Base-by-base conservation (phyloP, 1,284 basidiomycete species). In the Thecaphora thlaspeos region DNA sequence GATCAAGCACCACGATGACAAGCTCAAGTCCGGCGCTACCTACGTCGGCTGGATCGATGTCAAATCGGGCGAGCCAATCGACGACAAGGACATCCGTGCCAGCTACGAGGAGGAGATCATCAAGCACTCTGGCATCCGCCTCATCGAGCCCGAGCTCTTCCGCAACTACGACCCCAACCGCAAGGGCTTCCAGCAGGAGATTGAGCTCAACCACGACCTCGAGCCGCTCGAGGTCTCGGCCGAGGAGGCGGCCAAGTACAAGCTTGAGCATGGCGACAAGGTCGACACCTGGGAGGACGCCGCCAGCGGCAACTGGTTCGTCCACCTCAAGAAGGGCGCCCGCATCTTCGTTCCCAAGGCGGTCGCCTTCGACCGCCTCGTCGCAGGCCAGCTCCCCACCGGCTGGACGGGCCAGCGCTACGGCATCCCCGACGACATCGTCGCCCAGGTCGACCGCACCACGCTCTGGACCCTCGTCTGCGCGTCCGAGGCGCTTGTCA, bases 251-350 rank as follows among this genome's bases (percentile, higher is more conserved):
- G 83, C 88, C 68, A 93, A 91, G 77, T 97, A 95, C 86, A 94
- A 95, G 82, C 84, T 88, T 60, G 91, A 97, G 79, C 95, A 98
- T 76, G 91, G 90, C 56, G 91, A 94, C 73, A 94, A 92, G 78
- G 94, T 91, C 76, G 92, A 98, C 76, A 86, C 90, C 71, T 96
- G 92, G 91, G 87, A 86, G 9, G 88, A 88, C 70, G 88, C 89
- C 18, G 91, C 89, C 32, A 57, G 48, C 17, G 90, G 93, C 41
- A 61, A 61, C 76, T 96, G 89, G 89, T 91, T 90, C 71, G 91
- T 93, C 75, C 95, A 96, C 81, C 88, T 98, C 84, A 97, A 97
- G 87, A 95, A 93, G 82, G 95, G 94, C 51, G 92, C 94, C 12
- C 88, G 91, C 51, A 83, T 98, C 70, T 84, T 89, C 67, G 87